Evolutionary conservation across 306 rosid genomes (phyloP).

Genomic region (Datisca glomerata): DNA sequence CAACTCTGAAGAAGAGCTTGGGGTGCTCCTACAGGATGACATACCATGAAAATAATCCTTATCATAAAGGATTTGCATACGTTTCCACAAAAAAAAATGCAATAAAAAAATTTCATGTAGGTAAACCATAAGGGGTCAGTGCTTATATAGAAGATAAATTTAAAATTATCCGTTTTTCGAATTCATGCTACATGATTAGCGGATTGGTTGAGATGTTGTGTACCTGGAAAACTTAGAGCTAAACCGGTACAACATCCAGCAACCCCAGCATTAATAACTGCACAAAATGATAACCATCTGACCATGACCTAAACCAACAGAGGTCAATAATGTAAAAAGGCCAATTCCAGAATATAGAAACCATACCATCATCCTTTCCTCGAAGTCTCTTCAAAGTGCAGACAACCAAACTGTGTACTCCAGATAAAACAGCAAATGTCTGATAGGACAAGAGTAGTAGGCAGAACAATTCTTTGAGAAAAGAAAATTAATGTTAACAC

Average conservation of each 20-base stretch:
- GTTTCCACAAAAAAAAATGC: too few relatives aligned
- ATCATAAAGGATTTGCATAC: too few relatives aligned
- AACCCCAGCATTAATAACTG: slow-evolving; percentile 90
- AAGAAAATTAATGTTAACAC: background rate
- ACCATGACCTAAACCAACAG: slow-evolving; percentile 7
- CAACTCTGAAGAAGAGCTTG: slow-evolving; percentile 93
- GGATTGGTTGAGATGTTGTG: background rate
- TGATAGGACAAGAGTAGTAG: slow-evolving; percentile 10
- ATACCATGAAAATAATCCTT: too few relatives aligned
- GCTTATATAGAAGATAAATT: too few relatives aligned
- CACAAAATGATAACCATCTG: slow-evolving; percentile 12
- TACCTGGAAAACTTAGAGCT: slow-evolving; percentile 96
- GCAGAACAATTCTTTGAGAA: background rate
- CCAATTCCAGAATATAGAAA: slow-evolving; percentile 8
- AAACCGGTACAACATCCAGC: slow-evolving; percentile 99
- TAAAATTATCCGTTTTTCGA: too few relatives aligned
- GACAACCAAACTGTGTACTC: slow-evolving; percentile 92
- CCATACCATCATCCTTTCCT: slow-evolving; percentile 91
- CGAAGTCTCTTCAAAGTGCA: slow-evolving; percentile 83
- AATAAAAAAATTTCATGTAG: too few relatives aligned
- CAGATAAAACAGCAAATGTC: slow-evolving; percentile 98
- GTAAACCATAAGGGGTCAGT: too few relatives aligned
- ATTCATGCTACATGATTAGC: too few relatives aligned
- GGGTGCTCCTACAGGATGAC: slow-evolving; percentile 92
- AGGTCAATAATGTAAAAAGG: background rate